Evolutionary conservation across 495 filamentous ascomycete species (phyloP).

Genomic region (Trichoderma asperelloides): DNA sequence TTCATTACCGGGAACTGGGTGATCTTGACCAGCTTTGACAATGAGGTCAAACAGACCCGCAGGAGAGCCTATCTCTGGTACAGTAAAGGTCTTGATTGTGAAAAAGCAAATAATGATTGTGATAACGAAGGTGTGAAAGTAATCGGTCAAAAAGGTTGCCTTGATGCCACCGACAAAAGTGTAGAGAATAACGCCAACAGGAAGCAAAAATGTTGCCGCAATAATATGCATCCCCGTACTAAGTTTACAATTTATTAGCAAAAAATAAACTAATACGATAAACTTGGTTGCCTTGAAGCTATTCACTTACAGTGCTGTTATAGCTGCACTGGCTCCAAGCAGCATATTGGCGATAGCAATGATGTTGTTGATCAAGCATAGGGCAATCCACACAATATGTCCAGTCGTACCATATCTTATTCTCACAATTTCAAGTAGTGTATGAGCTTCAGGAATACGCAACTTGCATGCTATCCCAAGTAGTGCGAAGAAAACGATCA

Average conservation of each 20-base stretch:
- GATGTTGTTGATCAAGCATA: neutral
- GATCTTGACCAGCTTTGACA: neutral
- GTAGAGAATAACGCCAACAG: neutral
- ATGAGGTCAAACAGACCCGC: neutral
- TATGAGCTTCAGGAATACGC: neutral
- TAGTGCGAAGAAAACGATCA: neutral
- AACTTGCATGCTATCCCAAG: constrained; percentile 2
- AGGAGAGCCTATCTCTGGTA: neutral
- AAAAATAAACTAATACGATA: neutral
- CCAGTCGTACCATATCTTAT: neutral
- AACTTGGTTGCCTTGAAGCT: neutral
- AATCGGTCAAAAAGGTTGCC: neutral
- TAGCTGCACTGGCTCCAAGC: neutral
- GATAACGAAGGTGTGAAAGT: neutral
- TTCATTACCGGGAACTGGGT: neutral
- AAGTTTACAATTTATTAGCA: neutral
- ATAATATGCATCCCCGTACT: neutral
- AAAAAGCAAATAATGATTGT: neutral
- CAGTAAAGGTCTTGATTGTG: neutral
- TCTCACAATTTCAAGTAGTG: neutral
- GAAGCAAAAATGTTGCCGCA: neutral
- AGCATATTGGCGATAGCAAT: constrained; percentile 2
- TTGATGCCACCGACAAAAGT: neutral
- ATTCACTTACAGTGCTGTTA: constrained; percentile 2
- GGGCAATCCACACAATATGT: constrained; percentile 1